phyloP scores from a whole-genome alignment of 106 monocot species.

The Allium sativum region DNA sequence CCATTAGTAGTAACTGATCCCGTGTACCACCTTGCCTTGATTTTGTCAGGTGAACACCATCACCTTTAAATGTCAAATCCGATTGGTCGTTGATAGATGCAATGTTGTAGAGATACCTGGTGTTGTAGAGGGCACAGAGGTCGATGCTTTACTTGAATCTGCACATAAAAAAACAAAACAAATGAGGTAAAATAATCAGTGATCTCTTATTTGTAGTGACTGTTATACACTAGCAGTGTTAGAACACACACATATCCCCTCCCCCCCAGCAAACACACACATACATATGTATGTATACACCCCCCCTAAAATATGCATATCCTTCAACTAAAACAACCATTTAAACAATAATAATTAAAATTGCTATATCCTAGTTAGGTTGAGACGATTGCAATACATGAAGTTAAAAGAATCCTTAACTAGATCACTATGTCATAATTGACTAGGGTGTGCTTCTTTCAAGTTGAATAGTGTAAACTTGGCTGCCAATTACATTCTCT shows the following conservation, averaged over 20 bases:
- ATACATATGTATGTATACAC: too few relatives aligned
- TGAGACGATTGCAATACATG: neutral
- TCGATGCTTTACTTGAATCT: conserved; percentile 17
- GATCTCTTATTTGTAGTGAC: too few relatives aligned
- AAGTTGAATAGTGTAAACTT: neutral
- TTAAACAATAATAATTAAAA: neutral
- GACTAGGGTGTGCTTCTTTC: neutral
- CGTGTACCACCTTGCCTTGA: conserved; percentile 5
- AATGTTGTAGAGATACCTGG: too few relatives aligned
- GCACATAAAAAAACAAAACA: conserved; percentile 10
- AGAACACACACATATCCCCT: neutral
- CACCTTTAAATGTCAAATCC: neutral
- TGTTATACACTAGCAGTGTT: too few relatives aligned
- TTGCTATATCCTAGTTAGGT: neutral
- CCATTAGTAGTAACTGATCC: neutral
- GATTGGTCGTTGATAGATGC: conserved; percentile 10
- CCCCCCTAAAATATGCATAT: neutral
- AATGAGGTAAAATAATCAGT: conserved; percentile 3
- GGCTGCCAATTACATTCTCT: conserved; percentile 3
- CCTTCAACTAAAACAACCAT: neutral
- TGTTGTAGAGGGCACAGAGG: too few relatives aligned
- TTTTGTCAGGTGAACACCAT: neutral
- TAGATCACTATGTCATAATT: conserved; percentile 16
- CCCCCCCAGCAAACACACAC: too few relatives aligned
- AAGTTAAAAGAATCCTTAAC: conserved; percentile 41